Evolutionary conservation across 495 filamentous ascomycete genomes (phyloP).

Genomic region (Aspergillus leporis): DNA sequence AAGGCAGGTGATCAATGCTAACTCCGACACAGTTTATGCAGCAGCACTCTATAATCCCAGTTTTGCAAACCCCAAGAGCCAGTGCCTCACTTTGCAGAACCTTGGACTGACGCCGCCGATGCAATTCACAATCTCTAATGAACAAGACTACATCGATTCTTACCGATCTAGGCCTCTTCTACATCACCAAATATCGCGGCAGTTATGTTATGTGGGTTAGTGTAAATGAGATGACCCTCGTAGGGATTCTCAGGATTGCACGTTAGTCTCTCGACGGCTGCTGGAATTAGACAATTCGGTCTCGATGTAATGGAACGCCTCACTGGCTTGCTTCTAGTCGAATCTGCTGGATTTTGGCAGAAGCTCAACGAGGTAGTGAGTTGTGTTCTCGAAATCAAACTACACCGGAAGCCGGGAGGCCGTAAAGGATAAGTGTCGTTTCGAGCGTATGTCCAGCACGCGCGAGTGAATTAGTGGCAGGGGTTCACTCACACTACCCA

Average conservation of each 20-base stretch:
- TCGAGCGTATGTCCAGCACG: not conserved
- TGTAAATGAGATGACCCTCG: not conserved
- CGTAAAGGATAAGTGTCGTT: not conserved
- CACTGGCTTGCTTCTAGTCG: not conserved
- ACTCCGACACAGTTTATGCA: not conserved
- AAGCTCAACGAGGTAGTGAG: not conserved
- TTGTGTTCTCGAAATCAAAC: slow-evolving; percentile 6
- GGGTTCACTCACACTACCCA: not conserved
- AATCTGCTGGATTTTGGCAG: not conserved
- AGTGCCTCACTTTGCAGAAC: not conserved
- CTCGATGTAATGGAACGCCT: not conserved
- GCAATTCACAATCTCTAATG: not conserved
- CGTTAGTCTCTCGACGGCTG: not conserved
- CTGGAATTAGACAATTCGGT: not conserved
- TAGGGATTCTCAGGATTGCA: not conserved
- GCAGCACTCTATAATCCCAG: not conserved
- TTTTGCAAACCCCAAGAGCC: not conserved
- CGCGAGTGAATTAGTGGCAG: not conserved
- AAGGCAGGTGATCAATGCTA: not conserved
- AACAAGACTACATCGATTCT: not conserved
- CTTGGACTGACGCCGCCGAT: not conserved
- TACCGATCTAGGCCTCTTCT: not conserved
- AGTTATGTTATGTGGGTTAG: not conserved
- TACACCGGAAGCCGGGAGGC: not conserved
- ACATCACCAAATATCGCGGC: not conserved